phyloP scores from a whole-genome alignment of 2,329 filamentous ascomycete species.

The Juglanconis sp. region DNA sequence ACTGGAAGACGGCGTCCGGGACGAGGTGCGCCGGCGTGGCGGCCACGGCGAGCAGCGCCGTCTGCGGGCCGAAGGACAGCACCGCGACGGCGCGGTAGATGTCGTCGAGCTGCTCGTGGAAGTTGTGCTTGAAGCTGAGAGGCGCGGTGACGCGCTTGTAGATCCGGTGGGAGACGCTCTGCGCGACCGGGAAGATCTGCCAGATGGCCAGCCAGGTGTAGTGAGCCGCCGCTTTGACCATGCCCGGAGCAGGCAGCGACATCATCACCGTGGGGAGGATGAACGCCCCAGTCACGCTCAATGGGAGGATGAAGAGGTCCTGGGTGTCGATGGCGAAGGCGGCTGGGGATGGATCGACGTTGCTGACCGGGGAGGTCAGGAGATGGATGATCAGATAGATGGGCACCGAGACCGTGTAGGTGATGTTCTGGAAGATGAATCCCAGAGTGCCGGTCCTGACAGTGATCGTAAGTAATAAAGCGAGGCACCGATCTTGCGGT shows the following conservation, averaged over 20 bases:
- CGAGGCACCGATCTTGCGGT: neutral
- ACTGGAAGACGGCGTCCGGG: constrained; percentile 34
- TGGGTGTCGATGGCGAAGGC: neutral
- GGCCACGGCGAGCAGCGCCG: constrained; percentile 38
- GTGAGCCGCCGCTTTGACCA: constrained; percentile 38
- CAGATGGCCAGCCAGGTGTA: constrained; percentile 46
- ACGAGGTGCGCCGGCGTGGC: constrained; percentile 32
- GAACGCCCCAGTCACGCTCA: constrained; percentile 40
- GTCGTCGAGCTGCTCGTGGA: neutral
- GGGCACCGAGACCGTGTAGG: constrained; percentile 20
- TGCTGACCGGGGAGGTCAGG: constrained; percentile 18
- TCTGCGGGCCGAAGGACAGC: constrained; percentile 36
- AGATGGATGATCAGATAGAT: constrained; percentile 22
- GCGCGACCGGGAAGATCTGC: constrained; percentile 48
- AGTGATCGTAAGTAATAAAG: neutral
- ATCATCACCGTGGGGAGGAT: constrained; percentile 41
- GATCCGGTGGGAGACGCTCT: constrained; percentile 35
- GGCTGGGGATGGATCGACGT: neutral
- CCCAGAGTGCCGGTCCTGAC: constrained; percentile 20
- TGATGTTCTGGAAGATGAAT: constrained; percentile 19
- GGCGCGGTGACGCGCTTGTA: constrained; percentile 23
- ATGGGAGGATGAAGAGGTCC: constrained; percentile 30
- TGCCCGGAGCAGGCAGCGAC: constrained; percentile 36
- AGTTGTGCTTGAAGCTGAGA: neutral
- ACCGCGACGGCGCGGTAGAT: constrained; percentile 23